These are phyloP conservation scores for Tritrichomonas musculus DNA, from an alignment of 208 protist species.

Conservation along the genomic window DNA sequence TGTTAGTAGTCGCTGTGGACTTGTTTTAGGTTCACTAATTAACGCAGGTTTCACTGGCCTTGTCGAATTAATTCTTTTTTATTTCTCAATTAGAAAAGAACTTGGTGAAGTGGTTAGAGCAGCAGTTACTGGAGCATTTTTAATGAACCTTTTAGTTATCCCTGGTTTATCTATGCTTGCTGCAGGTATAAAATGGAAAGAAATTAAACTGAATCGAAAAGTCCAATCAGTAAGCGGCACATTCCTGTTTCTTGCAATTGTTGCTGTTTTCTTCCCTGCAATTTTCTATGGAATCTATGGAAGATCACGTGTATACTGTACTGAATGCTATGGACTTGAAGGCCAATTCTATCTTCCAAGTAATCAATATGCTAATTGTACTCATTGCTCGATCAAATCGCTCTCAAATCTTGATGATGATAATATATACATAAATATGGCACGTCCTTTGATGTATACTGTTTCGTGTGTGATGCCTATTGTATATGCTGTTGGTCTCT, in stretches of 20 bases:
- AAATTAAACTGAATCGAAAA: not conserved
- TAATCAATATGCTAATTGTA: not conserved
- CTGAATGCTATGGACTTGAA: not conserved
- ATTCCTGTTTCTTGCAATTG: not conserved
- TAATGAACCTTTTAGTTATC: not conserved
- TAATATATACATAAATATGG: not conserved
- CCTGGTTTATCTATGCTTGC: not conserved
- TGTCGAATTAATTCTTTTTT: conserved; percentile 16
- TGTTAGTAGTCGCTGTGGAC: not conserved
- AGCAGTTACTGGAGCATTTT: not conserved
- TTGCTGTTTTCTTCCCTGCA: conserved; percentile 24
- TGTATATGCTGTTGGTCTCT: not conserved
- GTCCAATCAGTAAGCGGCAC: not conserved
- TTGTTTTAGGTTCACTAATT: not conserved
- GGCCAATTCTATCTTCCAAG: not conserved
- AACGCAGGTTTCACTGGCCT: conserved; percentile 17
- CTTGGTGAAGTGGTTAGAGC: not conserved
- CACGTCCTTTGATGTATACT: not conserved
- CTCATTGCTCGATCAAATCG: not conserved
- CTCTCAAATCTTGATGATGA: not conserved
- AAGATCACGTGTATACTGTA: not conserved
- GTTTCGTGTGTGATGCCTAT: not conserved
- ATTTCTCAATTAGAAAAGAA: not conserved
- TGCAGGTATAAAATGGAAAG: not conserved
- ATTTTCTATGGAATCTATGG: not conserved